Base-by-base conservation (phyloP, 75 land plant genomes). In the Gnetum montanum region DNA sequence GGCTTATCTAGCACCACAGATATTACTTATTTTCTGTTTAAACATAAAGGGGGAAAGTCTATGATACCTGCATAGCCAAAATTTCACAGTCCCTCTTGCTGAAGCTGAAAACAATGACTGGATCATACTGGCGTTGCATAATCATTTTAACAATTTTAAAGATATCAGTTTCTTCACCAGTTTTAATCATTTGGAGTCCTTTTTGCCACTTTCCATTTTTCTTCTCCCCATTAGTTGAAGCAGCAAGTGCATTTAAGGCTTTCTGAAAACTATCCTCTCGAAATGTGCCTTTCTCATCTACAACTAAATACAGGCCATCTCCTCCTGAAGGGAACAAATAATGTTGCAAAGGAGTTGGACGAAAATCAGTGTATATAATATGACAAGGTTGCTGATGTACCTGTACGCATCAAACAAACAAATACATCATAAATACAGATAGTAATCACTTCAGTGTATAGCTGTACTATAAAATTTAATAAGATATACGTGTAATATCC, bases 141-240 rank as follows among this genome's bases (percentile, higher is more conserved):
- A 95, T 86, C 99, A 95, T 95, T 67, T 86, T 90, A 49, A 87
- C 99, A 71, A 95, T 73, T 69, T 95, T 95, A 58, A 86, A 95
- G 8, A 90, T 95, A 63, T 95, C 99, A 75, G 89, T 91, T 18
- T 81, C 77, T 68, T 86, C 97, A 11, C 77, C 76, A 46, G 54
- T 12, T 72, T 67, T 74, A 18, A 77, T 78, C 12, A 45, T 57
- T 28, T 56, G 51, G n/a, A 73, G 43, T 6, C 70, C 80, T 35
- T 83, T 85, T 46, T 76, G 72, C 82, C 83, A 78, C 34, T 86
- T 95, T 8, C 82, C 85, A 71, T 65, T 89, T 68, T 76, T 90
- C 36, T 70, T 77, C 15, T 77, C 72, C 37, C 73, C 73, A 35
- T 75, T 80, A 54, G 41, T 45, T 54, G 67, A 45, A 34, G 85